Percentiles rank a stretch among this genome's conserved stretches.
phyloP scores from a whole-genome alignment of 2,329 filamentous ascomycete species.

The Xylogone sp. region DNA sequence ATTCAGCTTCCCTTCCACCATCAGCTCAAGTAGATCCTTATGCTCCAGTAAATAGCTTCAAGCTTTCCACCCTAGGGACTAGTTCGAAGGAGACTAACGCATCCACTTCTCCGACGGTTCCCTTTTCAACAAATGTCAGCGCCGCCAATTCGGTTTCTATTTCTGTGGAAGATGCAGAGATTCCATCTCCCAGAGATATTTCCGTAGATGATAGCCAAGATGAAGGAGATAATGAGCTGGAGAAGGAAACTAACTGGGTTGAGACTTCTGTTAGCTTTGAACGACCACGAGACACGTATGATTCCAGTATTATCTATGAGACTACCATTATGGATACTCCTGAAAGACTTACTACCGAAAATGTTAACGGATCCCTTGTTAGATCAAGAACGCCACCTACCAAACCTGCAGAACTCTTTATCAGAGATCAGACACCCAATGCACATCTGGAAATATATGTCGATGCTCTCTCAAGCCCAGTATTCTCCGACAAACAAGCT shows the following conservation, averaged over 20 bases:
- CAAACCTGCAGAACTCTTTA: constrained; percentile 13
- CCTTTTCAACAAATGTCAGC: not conserved
- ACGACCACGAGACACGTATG: not conserved
- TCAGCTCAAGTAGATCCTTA: constrained; percentile 20
- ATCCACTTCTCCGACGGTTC: not conserved
- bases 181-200: not conserved
- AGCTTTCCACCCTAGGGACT: constrained; percentile 13
- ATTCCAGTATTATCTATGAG: not conserved
- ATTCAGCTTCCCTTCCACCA: constrained; percentile 6
- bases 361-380: constrained; percentile 23
- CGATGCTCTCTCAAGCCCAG: constrained; percentile 45
- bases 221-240: not conserved
- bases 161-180: not conserved
- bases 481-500: constrained; percentile 21
- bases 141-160: not conserved
- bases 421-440: constrained; percentile 31
- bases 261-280: not conserved
- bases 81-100: not conserved
- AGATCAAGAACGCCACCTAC: constrained; percentile 34
- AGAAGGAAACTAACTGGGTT: not conserved
- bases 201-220: not conserved
- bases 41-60: constrained; percentile 7
- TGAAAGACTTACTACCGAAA: not conserved
- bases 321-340: not conserved
- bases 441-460: constrained; percentile 45